Conservation (phyloP, 331 rosid species). For the Prunus yedoensis region DNA sequence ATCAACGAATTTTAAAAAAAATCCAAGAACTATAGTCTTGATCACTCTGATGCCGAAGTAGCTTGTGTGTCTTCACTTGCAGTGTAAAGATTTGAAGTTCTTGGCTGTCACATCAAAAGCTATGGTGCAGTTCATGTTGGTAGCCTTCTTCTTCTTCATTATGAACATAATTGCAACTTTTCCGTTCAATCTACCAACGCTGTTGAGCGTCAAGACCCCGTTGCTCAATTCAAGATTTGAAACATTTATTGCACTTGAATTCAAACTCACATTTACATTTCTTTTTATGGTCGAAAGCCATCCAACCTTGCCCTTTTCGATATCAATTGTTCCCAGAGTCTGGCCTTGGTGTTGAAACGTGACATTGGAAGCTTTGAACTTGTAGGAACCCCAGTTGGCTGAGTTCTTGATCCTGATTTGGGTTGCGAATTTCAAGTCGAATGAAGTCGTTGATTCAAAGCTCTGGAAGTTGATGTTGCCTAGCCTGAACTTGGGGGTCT, state of each 20-base stretch:
- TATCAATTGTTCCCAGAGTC: not conserved
- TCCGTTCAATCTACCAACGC: no score
- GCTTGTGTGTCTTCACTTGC: conserved; percentile 11
- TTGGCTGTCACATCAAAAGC: conserved; percentile 13
- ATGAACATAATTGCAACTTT: conserved; percentile 28
- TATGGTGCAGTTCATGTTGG: conserved; percentile 43
- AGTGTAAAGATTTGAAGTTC: not conserved
- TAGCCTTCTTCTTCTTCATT: conserved; percentile 30
- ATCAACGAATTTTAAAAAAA: no score
- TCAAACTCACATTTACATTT: conserved; percentile 2
- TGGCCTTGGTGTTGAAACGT: not conserved
- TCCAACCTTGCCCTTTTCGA: no score
- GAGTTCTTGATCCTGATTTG: no score
- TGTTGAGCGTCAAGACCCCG: no score
- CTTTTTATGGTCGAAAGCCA: no score
- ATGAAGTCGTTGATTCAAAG: no score
- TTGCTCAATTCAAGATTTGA: conserved; percentile 19
- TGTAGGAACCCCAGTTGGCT: no score
- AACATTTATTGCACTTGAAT: conserved; percentile 1
- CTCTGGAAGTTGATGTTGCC: no score
- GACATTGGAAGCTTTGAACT: not conserved
- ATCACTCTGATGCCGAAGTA: not conserved
- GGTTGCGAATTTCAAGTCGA: no score
- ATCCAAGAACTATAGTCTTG: no score
- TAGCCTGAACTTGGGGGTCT: no score